Conservation (phyloP, 345 rosid species). For the Salix viminalis region DNA sequence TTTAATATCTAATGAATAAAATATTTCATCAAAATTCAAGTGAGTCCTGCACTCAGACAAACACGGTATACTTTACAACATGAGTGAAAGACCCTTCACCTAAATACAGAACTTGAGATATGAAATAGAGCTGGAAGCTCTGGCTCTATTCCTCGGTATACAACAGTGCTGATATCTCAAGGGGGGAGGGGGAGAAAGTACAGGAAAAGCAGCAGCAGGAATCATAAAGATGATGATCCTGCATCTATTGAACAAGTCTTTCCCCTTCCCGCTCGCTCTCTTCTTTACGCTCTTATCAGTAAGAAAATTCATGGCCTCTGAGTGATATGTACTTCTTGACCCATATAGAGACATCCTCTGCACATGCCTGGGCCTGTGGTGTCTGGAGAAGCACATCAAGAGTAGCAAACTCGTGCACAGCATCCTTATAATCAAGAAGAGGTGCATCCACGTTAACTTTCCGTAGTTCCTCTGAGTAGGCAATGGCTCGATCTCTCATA, state of each 20-base stretch:
- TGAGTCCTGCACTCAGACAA: neutral
- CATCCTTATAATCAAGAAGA: constrained; percentile 85
- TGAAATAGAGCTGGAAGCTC: neutral
- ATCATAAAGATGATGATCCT: neutral
- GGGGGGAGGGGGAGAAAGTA: neutral
- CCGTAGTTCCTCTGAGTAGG: constrained; percentile 83
- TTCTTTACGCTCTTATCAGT: constrained; percentile 27
- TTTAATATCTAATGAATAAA: neutral
- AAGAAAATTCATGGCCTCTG: constrained; percentile 87
- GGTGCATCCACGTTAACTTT: constrained; percentile 91
- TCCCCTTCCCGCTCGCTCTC: neutral
- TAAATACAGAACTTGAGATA: neutral
- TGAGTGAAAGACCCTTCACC: neutral
- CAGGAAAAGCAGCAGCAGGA: neutral
- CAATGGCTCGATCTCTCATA: constrained; percentile 94
- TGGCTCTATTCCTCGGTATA: neutral
- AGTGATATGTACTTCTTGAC: constrained; percentile 80
- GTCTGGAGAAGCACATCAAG: constrained; percentile 81
- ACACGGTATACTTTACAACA: neutral
- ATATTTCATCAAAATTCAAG: neutral
- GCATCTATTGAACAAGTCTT: neutral
- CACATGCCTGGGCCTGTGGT: constrained; percentile 87
- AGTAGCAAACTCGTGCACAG: constrained; percentile 93
- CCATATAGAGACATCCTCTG: constrained; percentile 94
- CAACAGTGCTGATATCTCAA: constrained; percentile 2